Base-by-base conservation (phyloP, 164 flowering plant species). In the Warburgia ugandensis region DNA sequence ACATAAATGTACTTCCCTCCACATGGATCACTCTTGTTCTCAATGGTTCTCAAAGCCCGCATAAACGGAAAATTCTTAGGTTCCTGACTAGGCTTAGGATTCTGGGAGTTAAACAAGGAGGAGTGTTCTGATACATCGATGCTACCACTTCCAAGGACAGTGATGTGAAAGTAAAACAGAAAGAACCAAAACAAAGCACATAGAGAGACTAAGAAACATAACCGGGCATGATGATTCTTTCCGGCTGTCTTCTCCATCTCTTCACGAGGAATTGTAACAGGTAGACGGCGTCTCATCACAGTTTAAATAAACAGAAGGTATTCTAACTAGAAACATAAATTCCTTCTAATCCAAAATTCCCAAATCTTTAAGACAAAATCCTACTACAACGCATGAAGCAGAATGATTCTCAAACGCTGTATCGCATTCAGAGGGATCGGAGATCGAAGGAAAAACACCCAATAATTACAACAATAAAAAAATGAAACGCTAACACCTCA, bases 1-100 rank as follows among this genome's bases (percentile, higher is more conserved):
- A 91, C 92, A 62, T 84, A 91, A 14, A 91, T 73, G 45, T 91
- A 91, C 75, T 84, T 83, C 27, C 98, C 98, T 2, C 84, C 92
- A 66, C 98, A 91, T 0, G 96, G 88, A 70, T 90, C 95, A 51
- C 82, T 82, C 71, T 73, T 84, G 67, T 90, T 86, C 21, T 86
- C 91, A 1, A 61, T 33, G 3, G 84, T 81, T 54, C 72, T 73
- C 77, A 89, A 59, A 0, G 97, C 95, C 55, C 68, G 66, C 77
- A 67, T 71, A 51, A 89, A 89, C 0, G 75, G 78, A 44, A 46
- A 79, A 29, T 33, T 66, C 27, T 63, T 50, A 14, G 37, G 4
- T 33, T 58, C 42, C n/a, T 25, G 19, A 49, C 5, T 38, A 23
- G 32, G 8, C 23, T 22, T 16, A 4, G 29, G 17, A 14, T 26